phyloP scores from a whole-genome alignment of 805 yeast species.

The Saccharomycopsis sp. region DNA sequence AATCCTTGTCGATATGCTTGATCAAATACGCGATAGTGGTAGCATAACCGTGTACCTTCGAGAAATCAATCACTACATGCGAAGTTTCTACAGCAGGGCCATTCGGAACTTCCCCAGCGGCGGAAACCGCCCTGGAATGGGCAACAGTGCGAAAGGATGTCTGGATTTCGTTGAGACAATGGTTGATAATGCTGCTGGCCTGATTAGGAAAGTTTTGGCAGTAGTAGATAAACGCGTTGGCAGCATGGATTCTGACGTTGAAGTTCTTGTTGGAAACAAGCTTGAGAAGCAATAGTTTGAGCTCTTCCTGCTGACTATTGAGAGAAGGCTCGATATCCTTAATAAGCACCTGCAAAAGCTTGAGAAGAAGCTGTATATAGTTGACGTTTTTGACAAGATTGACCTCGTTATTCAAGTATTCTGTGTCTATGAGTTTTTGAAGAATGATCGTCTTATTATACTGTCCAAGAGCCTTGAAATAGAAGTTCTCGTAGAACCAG shows the following conservation, averaged over 20 bases:
- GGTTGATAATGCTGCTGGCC: slow-evolving; percentile 28
- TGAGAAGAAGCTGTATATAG: slow-evolving; percentile 24
- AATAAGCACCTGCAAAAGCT: slow-evolving; percentile 19
- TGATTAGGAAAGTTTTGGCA: slow-evolving; percentile 30
- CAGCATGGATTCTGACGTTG: slow-evolving; percentile 36
- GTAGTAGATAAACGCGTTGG: slow-evolving; percentile 30
- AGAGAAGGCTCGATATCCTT: slow-evolving; percentile 27
- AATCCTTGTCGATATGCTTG: slow-evolving; percentile 32
- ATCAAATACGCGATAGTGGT: slow-evolving; percentile 33
- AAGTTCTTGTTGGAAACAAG: slow-evolving; percentile 35
- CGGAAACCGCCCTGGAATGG: slow-evolving; percentile 20
- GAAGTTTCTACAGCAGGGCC: slow-evolving; percentile 4
- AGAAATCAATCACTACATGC: slow-evolving; percentile 22
- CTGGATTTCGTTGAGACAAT: slow-evolving; percentile 20
- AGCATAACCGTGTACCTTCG: slow-evolving; percentile 35
- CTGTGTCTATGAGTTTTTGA: slow-evolving; percentile 16
- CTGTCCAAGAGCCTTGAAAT: slow-evolving; percentile 29
- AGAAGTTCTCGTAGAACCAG: slow-evolving; percentile 24
- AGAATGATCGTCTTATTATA: slow-evolving; percentile 27
- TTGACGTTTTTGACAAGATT: slow-evolving; percentile 11
- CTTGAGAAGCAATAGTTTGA: slow-evolving; percentile 31
- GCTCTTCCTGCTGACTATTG: slow-evolving; percentile 25
- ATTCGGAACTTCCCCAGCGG: slow-evolving; percentile 13
- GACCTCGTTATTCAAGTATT: slow-evolving; percentile 25
- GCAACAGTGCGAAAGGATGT: slow-evolving; percentile 14